Evolutionary conservation across 176 grass and related monocot genomes (phyloP).

Genomic region (Miscanthus lutarioriparius): DNA sequence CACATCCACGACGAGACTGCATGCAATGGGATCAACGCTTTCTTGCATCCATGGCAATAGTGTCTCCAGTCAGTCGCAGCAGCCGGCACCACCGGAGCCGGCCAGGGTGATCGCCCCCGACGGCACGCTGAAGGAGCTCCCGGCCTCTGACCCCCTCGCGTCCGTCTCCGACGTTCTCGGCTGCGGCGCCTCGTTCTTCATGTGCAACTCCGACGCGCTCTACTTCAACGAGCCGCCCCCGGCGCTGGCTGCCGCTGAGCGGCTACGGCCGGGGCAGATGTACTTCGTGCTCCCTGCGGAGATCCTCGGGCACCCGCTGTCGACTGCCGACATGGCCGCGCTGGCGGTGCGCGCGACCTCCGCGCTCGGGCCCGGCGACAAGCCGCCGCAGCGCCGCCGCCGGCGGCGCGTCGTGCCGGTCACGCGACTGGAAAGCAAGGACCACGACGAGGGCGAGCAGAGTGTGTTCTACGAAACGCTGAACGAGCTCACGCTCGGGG

Average conservation of each 20-base stretch:
- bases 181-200: no score
- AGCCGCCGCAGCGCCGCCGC: not conserved
- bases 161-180: no score
- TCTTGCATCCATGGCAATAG: no score
- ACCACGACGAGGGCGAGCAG: not conserved
- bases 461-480: not conserved
- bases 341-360: slow-evolving; percentile 44
- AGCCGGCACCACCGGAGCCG: no score
- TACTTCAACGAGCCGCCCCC: slow-evolving; percentile 35
- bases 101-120: no score
- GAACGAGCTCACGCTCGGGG: not conserved
- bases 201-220: slow-evolving; percentile 31
- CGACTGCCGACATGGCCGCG: slow-evolving; percentile 36
- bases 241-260: not conserved
- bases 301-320: not conserved
- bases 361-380: slow-evolving; percentile 12
- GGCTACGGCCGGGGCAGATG: slow-evolving; percentile 32
- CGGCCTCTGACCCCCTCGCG: no score
- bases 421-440: not conserved
- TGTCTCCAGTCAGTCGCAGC: no score
- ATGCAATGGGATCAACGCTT: no score
- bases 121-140: no score
- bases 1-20: no score
- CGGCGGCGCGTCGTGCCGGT: not conserved
- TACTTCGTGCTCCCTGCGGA: slow-evolving; percentile 60